phyloP scores from a whole-genome alignment of 2,329 filamentous ascomycete species.

The Plectosphaerella plurivora region DNA sequence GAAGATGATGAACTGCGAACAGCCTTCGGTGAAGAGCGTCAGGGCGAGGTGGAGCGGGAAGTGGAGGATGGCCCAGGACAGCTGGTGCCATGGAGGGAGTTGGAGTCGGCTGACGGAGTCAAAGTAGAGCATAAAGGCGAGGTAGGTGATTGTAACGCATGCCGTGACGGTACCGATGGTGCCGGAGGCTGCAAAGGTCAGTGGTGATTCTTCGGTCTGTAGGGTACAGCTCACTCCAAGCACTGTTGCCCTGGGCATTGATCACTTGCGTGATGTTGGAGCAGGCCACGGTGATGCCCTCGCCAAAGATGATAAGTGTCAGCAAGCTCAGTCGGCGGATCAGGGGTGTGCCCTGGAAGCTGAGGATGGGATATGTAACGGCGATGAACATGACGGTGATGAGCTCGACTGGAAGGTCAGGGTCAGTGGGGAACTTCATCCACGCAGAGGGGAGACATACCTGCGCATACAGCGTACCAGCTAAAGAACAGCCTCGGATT shows the following conservation, averaged over 20 bases:
- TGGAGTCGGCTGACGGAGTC: constrained; percentile 63
- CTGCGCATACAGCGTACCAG: constrained; percentile 50
- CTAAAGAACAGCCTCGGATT: constrained; percentile 29
- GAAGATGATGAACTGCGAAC: constrained; percentile 51
- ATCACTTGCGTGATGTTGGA: neutral
- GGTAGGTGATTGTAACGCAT: constrained; percentile 34
- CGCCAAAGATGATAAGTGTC: constrained; percentile 63
- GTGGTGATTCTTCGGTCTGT: neutral
- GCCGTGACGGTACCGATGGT: constrained; percentile 37
- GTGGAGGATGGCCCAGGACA: constrained; percentile 53
- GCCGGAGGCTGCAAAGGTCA: constrained; percentile 20
- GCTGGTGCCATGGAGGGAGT: constrained; percentile 52
- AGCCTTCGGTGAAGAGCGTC: constrained; percentile 60
- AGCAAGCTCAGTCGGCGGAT: constrained; percentile 60
- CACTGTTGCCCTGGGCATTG: constrained; percentile 17
- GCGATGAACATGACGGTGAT: constrained; percentile 3
- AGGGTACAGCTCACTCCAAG: constrained; percentile 28
- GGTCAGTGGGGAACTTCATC: too few species aligned
- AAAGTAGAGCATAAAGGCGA: constrained; percentile 45
- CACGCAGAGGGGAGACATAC: neutral
- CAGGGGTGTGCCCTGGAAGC: constrained; percentile 58
- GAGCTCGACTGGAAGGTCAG: constrained; percentile 1
- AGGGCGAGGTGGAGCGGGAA: constrained; percentile 61
- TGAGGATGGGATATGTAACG: constrained; percentile 44
- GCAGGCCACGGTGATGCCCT: constrained; percentile 51